Percentiles rank a stretch among this genome's conserved stretches.
phyloP scores from a whole-genome alignment of 1,139 yeast genomes.

The Candida sanyaensis region DNA sequence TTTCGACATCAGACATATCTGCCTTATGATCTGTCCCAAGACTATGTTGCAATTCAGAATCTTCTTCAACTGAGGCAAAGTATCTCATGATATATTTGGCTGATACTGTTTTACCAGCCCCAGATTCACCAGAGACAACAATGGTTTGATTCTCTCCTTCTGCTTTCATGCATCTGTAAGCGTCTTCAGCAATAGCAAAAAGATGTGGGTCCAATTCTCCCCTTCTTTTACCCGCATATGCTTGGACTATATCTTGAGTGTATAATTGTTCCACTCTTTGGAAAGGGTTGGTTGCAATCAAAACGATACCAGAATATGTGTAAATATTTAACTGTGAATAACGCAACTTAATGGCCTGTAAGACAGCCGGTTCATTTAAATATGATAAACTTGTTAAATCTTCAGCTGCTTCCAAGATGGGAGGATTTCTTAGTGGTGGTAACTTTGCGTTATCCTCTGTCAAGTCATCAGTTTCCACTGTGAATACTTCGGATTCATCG shows the following conservation, averaged over 20 bases:
- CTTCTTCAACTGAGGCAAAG: constrained; percentile 90
- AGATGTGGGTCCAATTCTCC: constrained; percentile 97
- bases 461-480: constrained; percentile 53
- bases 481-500: constrained; percentile 50
- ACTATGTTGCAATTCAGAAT: constrained; percentile 27
- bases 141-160: constrained; percentile 89
- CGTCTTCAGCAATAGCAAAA: constrained; percentile 97
- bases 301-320: constrained; percentile 95
- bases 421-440: constrained; percentile 91
- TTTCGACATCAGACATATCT: constrained; percentile 90
- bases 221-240: constrained; percentile 88
- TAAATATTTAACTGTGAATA: constrained; percentile 88
- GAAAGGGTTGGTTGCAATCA: constrained; percentile 95
- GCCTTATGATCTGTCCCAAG: constrained; percentile 39
- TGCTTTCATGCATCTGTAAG: constrained; percentile 92
- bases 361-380: constrained; percentile 93
- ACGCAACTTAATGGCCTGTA: constrained; percentile 90
- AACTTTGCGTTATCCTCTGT: constrained; percentile 54
- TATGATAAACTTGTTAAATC: constrained; percentile 91
- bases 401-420: constrained; percentile 89
- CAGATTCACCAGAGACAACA: constrained; percentile 97
- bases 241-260: constrained; percentile 88
- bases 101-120: constrained; percentile 97
- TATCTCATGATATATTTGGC: constrained; percentile 98
- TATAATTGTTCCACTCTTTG: constrained; percentile 89